Percentiles rank a stretch among this genome's conserved stretches.
phyloP scores from a whole-genome alignment of 2,329 filamentous ascomycete species.

The Fusarium sulawesiense region DNA sequence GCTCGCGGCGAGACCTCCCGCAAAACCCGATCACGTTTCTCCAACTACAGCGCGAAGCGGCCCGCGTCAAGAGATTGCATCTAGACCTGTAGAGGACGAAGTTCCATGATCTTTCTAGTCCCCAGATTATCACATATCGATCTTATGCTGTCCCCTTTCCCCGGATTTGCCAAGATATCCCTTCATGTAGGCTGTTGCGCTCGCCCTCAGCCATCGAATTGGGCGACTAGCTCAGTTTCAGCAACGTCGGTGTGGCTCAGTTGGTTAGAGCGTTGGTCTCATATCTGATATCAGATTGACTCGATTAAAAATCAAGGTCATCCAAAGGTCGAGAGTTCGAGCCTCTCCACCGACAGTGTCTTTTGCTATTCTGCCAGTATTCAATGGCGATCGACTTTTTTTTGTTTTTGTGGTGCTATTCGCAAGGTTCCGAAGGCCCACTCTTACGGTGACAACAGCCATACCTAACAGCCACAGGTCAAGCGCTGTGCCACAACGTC shows the following conservation, averaged over 20 bases:
- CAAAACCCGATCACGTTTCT: slow-evolving; percentile 39
- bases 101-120: neutral
- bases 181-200: slow-evolving; percentile 1
- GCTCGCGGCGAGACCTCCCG: slow-evolving; percentile 23
- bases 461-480: neutral
- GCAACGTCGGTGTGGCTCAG: slow-evolving; percentile 45
- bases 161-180: neutral
- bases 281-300: slow-evolving; percentile 38
- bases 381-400: neutral
- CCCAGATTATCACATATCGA: neutral
- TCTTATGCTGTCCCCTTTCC: neutral
- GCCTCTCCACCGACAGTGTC: slow-evolving; percentile 43
- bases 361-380: slow-evolving; percentile 3
- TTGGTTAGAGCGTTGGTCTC: slow-evolving; percentile 49
- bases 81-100: neutral
- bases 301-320: slow-evolving; percentile 39
- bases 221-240: neutral
- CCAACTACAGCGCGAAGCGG: slow-evolving; percentile 5
- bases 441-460: neutral
- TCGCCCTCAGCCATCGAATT: slow-evolving; percentile 8
- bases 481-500: neutral
- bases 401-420: neutral
- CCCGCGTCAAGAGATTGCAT: slow-evolving; percentile 5
- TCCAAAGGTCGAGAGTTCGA: slow-evolving; percentile 49
- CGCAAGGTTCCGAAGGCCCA: neutral